Base-by-base conservation (phyloP, 768 basidiomycete species). In the Obba rivulosa region DNA sequence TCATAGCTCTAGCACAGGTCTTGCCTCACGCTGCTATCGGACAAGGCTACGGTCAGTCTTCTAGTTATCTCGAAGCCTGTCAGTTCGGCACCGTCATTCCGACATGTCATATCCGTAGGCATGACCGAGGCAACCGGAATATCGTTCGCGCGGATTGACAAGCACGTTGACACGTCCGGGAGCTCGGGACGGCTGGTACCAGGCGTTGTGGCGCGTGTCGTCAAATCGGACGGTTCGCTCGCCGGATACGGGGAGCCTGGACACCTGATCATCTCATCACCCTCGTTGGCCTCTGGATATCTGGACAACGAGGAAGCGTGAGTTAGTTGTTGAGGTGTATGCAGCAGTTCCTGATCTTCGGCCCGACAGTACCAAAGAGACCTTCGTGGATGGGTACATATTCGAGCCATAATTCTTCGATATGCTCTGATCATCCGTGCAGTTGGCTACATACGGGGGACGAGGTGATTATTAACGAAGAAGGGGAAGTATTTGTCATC, bases 61-160 rank as follows among this genome's bases (percentile, higher is more conserved):
- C 36, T n/a, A 24, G 28, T 20, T 23, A 24, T 20, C 22, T 20
- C 41, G 17, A 42, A 20, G 41, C 17, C 14, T 8, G 38, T 39
- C 38, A 39, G 5, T 16, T 39, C 38, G 21, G n/a, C 38, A 21
- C 21, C 38, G 38, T n/a, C 38, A n/a, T 39, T 17, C 38, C 38
- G 21, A 39, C n/a, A n/a, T n/a, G 38, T 17, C 23, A 16, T 5
- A 5, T 8, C 8, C 8, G 21, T 18, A 49, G 83, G 85, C 18
- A 71, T 82, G 50, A 86, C 85, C 3, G 85, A 86, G 62, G 79
- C 81, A 2, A 73, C 70, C 49, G 77, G 80, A 0, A 73, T 85
- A 46, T 64, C 72, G 11, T 69, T 77, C 47, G 60, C 78, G 52
- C 73, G 73, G 23, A 65, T 67, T 13, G 66, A 58, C 42, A 70